These are phyloP conservation scores for Colletotrichum theobromicola DNA, from an alignment of 2,329 filamentous ascomycete genomes.

Conservation along the genomic window DNA sequence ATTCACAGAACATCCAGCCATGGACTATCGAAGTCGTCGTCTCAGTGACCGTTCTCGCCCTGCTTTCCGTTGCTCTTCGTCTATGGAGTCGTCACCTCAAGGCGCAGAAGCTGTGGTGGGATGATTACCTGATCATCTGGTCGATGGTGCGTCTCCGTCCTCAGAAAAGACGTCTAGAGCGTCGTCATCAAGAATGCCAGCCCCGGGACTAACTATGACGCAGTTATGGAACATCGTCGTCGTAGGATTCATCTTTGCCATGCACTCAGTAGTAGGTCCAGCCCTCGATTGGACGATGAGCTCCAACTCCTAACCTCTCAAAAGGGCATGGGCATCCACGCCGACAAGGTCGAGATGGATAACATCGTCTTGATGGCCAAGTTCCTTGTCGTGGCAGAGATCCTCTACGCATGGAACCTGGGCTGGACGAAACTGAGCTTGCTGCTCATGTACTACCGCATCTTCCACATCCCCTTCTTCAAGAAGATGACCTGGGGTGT, in stretches of 20 bases:
- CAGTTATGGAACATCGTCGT: constrained; percentile 47
- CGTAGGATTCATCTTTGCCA: constrained; percentile 52
- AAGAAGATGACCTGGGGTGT: constrained; percentile 45
- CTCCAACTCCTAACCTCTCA: not conserved
- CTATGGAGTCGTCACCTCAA: constrained; percentile 46
- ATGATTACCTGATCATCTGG: constrained; percentile 54
- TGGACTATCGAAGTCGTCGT: constrained; percentile 46
- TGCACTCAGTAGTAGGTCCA: constrained; percentile 35
- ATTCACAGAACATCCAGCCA: constrained; percentile 43
- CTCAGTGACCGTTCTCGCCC: constrained; percentile 45
- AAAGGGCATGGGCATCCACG: constrained; percentile 52
- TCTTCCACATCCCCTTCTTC: constrained; percentile 51
- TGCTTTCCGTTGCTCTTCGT: constrained; percentile 42
- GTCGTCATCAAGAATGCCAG: not conserved
- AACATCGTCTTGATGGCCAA: constrained; percentile 51
- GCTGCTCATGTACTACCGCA: constrained; percentile 57
- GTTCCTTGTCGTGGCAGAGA: constrained; percentile 51
- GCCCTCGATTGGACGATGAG: not conserved
- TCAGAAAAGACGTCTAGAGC: not conserved
- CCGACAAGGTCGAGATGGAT: constrained; percentile 37
- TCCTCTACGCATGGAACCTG: constrained; percentile 53
- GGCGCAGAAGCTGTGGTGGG: constrained; percentile 52
- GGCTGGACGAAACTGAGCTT: constrained; percentile 56
- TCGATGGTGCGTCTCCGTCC: constrained; percentile 43
- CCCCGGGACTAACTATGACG: not conserved